phyloP scores from a whole-genome alignment of 345 rosid genomes.

The Brassica rapa region DNA sequence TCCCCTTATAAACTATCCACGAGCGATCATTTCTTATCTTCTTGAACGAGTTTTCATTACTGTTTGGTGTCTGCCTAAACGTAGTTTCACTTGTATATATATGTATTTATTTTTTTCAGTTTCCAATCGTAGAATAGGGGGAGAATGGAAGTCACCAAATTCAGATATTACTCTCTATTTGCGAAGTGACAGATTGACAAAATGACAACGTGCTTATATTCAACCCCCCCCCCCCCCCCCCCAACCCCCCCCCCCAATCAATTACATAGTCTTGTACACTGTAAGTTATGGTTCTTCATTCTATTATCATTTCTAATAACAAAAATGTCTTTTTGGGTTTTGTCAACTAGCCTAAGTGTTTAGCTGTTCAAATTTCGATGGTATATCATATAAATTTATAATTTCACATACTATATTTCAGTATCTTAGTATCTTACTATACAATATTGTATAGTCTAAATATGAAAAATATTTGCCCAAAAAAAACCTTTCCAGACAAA shows the following conservation, averaged over 20 bases:
- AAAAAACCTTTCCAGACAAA: neutral
- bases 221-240: too few relatives aligned
- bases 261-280: neutral
- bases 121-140: neutral
- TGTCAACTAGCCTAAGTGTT: neutral
- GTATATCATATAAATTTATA: neutral
- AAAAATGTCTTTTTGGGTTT: slow-evolving; percentile 2
- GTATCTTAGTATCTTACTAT: neutral
- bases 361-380: neutral
- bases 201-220: neutral
- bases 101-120: neutral
- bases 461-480: slow-evolving; percentile 10
- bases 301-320: neutral
- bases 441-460: neutral
- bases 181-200: neutral
- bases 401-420: neutral
- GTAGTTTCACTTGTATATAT: slow-evolving; percentile 4
- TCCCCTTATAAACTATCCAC: neutral
- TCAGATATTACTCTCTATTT: neutral
- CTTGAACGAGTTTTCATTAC: slow-evolving; percentile 26
- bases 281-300: neutral
- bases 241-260: too few relatives aligned
- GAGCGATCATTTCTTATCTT: slow-evolving; percentile 24
- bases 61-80: slow-evolving; percentile 8
- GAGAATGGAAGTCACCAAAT: neutral